Conservation (phyloP, 1,139 yeast genomes). For the Suhomyces panamericanus region DNA sequence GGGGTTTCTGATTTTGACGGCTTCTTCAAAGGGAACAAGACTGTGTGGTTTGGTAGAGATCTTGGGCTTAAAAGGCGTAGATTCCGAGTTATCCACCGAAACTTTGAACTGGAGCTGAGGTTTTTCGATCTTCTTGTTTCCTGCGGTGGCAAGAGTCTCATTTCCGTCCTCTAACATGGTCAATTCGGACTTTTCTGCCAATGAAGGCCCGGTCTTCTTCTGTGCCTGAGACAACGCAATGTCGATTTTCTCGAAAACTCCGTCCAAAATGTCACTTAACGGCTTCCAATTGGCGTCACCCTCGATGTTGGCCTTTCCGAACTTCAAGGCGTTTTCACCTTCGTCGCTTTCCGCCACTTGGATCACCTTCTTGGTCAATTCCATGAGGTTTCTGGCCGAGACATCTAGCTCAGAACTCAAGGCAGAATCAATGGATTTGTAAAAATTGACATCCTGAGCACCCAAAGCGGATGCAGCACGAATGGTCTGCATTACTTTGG, state of each 20-base stretch:
- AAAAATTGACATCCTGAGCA: constrained; percentile 77
- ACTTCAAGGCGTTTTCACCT: constrained; percentile 25
- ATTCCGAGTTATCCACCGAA: constrained; percentile 67
- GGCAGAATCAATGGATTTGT: constrained; percentile 61
- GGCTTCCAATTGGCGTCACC: constrained; percentile 56
- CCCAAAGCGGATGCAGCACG: constrained; percentile 73
- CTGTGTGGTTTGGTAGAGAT: constrained; percentile 72
- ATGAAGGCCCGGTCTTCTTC: constrained; percentile 17
- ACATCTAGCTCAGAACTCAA: constrained; percentile 45
- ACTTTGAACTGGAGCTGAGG: constrained; percentile 69
- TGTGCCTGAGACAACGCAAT: constrained; percentile 54
- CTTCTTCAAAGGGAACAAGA: constrained; percentile 53
- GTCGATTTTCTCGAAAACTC: constrained; percentile 63
- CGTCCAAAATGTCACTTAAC: constrained; percentile 64
- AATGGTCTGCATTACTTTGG: constrained; percentile 55
- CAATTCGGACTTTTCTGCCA: constrained; percentile 18
- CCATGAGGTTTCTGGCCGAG: constrained; percentile 48
- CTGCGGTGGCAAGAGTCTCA: constrained; percentile 18
- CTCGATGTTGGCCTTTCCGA: constrained; percentile 38
- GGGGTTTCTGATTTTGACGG: constrained; percentile 38
- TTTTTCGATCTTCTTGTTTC: constrained; percentile 50
- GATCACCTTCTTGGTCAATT: constrained; percentile 54
- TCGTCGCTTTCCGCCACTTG: constrained; percentile 36
- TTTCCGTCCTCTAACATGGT: constrained; percentile 52
- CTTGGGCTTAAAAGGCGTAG: constrained; percentile 74